Conservation (phyloP, 2,329 filamentous ascomycete species). For the Colletotrichum musicola region DNA sequence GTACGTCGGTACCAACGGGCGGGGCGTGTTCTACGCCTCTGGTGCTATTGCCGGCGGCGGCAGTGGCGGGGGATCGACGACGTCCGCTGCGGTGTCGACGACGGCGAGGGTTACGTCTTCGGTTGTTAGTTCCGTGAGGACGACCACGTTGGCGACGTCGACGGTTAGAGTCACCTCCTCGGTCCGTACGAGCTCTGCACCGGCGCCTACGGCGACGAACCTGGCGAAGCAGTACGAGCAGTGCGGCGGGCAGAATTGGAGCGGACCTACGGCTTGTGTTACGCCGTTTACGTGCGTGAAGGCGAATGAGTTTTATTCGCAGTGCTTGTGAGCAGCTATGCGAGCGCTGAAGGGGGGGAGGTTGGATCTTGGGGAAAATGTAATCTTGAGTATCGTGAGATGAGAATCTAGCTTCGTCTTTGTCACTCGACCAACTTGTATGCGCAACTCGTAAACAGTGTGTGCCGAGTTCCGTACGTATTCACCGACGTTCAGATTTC, state of each 20-base stretch:
- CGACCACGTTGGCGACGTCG: conserved; percentile 17
- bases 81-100: conserved; percentile 6
- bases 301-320: conserved; percentile 55
- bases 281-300: conserved; percentile 54
- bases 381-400: too few species aligned
- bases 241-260: conserved; percentile 56
- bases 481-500: too few species aligned
- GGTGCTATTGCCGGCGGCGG: conserved; percentile 30
- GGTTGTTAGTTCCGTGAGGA: conserved; percentile 2
- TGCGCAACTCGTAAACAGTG: too few species aligned
- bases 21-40: conserved; percentile 56
- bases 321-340: conserved; percentile 52
- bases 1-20: conserved; percentile 64
- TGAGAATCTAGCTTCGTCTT: too few species aligned
- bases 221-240: conserved; percentile 46
- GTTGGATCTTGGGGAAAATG: too few species aligned
- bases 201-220: conserved; percentile 27
- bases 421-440: too few species aligned
- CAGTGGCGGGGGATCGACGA: conserved; percentile 3
- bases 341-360: background rate
- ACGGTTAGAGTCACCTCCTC: conserved; percentile 3
- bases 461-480: too few species aligned
- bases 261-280: conserved; percentile 54
- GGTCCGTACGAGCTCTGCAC: conserved; percentile 17
- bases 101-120: conserved; percentile 8